These are phyloP conservation scores for Aspergillus novofumigatus DNA, from an alignment of 2,329 filamentous ascomycete species.

Conservation along the genomic window DNA sequence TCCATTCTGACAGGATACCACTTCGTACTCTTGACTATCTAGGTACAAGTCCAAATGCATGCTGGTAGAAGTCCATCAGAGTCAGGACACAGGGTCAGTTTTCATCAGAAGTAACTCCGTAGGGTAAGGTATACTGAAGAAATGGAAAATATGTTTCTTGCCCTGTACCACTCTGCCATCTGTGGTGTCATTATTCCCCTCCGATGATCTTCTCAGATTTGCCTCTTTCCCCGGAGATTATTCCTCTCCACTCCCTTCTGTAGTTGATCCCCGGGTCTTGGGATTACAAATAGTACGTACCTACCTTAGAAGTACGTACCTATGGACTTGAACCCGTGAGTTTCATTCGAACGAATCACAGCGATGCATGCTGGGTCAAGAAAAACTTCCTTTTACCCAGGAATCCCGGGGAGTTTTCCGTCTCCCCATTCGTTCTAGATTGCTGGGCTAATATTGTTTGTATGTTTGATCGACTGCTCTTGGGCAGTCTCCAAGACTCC, in stretches of 20 bases:
- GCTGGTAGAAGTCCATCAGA: too few species aligned
- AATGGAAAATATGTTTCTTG: background rate
- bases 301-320: too few species aligned
- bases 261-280: background rate
- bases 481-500: background rate
- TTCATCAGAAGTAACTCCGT: background rate
- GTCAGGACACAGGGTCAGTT: background rate
- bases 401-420: background rate
- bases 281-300: too few species aligned
- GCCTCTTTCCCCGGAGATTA: background rate
- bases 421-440: background rate
- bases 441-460: background rate
- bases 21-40: too few species aligned
- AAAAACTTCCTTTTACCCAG: constrained; percentile 19
- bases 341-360: constrained; percentile 5
- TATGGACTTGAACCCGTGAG: background rate
- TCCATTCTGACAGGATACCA: background rate
- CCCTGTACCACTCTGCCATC: background rate
- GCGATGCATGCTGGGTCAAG: background rate
- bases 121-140: background rate
- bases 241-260: constrained; percentile 1
- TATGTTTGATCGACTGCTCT: background rate
- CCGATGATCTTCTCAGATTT: background rate
- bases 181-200: background rate
- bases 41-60: too few species aligned